Evolutionary conservation across 2,329 filamentous ascomycete species (phyloP).

Genomic region (Ceratocystis colombiana): DNA sequence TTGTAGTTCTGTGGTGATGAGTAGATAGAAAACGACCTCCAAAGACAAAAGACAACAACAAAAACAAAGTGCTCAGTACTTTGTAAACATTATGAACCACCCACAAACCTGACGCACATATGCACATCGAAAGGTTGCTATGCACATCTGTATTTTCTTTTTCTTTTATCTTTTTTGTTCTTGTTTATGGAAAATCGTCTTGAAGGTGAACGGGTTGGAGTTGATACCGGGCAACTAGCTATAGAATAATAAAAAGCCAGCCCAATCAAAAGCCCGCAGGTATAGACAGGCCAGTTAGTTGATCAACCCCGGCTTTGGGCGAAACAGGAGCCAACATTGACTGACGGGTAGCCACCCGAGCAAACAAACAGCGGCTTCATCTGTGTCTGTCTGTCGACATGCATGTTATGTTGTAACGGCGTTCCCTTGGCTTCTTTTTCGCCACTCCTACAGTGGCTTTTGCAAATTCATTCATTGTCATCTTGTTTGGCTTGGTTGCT

Average conservation of each 20-base stretch:
- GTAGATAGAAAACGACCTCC: not conserved
- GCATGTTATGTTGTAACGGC: constrained; percentile 11
- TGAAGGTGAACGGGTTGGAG: not conserved
- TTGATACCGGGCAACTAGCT: not conserved
- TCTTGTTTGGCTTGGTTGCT: not conserved
- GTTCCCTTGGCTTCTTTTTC: constrained; percentile 10
- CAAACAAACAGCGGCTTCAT: constrained; percentile 2
- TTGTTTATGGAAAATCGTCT: not conserved
- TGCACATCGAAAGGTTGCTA: not conserved
- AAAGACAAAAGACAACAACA: not conserved
- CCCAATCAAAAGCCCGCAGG: not conserved
- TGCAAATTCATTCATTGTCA: not conserved
- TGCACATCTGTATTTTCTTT: not conserved
- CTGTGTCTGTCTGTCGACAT: constrained; percentile 10
- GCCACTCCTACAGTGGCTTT: constrained; percentile 7
- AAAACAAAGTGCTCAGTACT: not conserved
- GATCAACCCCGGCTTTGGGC: not conserved
- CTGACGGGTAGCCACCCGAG: constrained; percentile 10
- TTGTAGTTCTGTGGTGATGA: not conserved
- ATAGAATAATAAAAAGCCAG: not conserved
- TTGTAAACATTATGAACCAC: not conserved
- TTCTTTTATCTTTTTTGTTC: not conserved
- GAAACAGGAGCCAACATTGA: constrained; percentile 10
- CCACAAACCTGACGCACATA: not conserved
- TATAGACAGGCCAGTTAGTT: not conserved